phyloP scores from a whole-genome alignment of 306 rosid species.

The Senna siamea region DNA sequence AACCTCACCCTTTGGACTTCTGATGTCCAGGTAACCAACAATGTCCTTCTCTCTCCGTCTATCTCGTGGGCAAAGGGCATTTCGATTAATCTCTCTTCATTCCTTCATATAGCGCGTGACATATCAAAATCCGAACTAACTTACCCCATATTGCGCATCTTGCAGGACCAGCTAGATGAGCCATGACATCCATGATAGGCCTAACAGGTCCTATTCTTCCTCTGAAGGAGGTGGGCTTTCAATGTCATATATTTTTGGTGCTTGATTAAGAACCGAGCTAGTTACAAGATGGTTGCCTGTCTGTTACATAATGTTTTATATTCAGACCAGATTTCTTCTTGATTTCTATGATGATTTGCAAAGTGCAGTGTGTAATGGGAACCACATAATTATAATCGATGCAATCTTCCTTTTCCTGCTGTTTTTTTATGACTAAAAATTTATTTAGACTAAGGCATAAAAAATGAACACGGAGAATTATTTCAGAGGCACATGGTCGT shows the following conservation, averaged over 20 bases:
- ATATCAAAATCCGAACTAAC: constrained; percentile 33
- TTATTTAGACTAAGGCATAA: not conserved
- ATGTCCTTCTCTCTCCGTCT: not conserved
- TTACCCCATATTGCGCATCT: constrained; percentile 9
- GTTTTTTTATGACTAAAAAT: not conserved
- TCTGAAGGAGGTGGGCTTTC: constrained; percentile 66
- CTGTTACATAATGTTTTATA: constrained; percentile 41
- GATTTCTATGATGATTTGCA: constrained; percentile 46
- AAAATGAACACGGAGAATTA: not conserved
- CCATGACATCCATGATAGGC: constrained; percentile 55
- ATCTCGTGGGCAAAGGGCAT: not conserved
- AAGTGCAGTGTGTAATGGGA: constrained; percentile 45
- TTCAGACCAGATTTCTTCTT: constrained; percentile 40
- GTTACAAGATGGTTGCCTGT: constrained; percentile 44
- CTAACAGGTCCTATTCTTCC: constrained; percentile 50
- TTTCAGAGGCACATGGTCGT: not conserved
- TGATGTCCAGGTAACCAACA: constrained; percentile 63
- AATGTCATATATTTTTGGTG: constrained; percentile 57
- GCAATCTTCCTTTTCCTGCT: constrained; percentile 30
- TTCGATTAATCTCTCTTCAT: constrained; percentile 8
- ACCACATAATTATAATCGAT: constrained; percentile 38
- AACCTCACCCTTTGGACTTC: constrained; percentile 88
- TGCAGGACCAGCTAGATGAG: constrained; percentile 92
- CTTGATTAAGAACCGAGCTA: constrained; percentile 51
- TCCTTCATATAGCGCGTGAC: constrained; percentile 4